Conservation (phyloP, 1,139 yeast genomes). For the Pichiaceae sp. region DNA sequence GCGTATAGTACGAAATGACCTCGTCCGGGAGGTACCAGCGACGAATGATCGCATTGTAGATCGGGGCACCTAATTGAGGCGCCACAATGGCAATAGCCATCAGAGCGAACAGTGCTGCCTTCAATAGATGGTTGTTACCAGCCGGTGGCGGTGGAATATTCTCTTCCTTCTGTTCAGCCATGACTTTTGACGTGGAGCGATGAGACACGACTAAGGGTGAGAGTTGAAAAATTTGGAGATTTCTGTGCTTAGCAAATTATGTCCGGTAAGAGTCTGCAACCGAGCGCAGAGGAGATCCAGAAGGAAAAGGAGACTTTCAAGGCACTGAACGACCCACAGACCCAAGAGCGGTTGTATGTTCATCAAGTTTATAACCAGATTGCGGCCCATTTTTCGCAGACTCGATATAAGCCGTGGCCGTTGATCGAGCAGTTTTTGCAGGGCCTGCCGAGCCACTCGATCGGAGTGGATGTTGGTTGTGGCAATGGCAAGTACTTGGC, state of each 20-base stretch:
- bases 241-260: too few relatives aligned
- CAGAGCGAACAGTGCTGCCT: background rate
- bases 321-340: slow-evolving; percentile 29
- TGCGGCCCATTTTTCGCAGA: slow-evolving; percentile 86
- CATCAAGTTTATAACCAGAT: slow-evolving; percentile 88
- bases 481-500: slow-evolving; percentile 91
- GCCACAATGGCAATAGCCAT: background rate
- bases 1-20: slow-evolving; percentile 13
- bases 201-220: too few relatives aligned
- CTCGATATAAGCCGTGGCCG: slow-evolving; percentile 98
- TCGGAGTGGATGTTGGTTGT: slow-evolving; percentile 78
- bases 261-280: slow-evolving; percentile 21
- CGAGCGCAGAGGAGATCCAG: slow-evolving; percentile 18
- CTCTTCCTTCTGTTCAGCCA: too few relatives aligned
- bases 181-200: too few relatives aligned
- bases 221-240: too few relatives aligned
- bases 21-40: slow-evolving; percentile 9
- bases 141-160: too few relatives aligned
- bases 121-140: too few relatives aligned
- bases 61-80: background rate
- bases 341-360: slow-evolving; percentile 70
- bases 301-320: slow-evolving; percentile 19
- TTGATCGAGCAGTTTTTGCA: slow-evolving; percentile 68
- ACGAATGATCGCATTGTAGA: slow-evolving; percentile 5
- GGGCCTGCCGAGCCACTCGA: slow-evolving; percentile 26